Evolutionary conservation across 257 asterid species (phyloP).

Genomic region (Cynanchum wilfordii): DNA sequence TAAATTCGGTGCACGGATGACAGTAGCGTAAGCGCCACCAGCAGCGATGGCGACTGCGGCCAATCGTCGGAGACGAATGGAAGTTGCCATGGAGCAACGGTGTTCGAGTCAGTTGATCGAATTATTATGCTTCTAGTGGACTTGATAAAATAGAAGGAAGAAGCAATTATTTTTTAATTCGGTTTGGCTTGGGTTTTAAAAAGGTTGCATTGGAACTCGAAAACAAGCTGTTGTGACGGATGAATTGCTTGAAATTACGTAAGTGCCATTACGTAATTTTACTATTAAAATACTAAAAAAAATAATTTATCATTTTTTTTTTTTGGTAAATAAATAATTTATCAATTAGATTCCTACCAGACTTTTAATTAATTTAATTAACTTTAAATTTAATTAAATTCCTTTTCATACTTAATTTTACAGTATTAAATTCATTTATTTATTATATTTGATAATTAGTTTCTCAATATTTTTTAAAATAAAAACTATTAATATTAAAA

Average conservation of each 20-base stretch:
- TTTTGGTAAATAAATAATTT: no score
- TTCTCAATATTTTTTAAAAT: no score
- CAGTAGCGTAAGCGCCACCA: constrained; percentile 50
- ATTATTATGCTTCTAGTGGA: not conserved
- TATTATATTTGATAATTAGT: no score
- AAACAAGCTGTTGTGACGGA: not conserved
- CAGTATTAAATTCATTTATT: no score
- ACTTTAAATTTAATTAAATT: no score
- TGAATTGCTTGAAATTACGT: not conserved
- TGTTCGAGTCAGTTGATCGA: not conserved
- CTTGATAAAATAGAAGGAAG: not conserved
- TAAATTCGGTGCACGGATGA: constrained; percentile 41
- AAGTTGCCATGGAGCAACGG: constrained; percentile 43
- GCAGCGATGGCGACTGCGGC: constrained; percentile 60
- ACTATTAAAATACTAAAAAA: no score
- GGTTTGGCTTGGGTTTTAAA: not conserved
- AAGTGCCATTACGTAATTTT: not conserved
- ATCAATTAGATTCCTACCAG: no score
- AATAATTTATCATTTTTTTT: no score
- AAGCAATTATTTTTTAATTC: not conserved
- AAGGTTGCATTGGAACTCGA: constrained; percentile 28
- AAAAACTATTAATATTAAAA: no score
- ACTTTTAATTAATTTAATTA: no score
- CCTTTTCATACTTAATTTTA: no score
- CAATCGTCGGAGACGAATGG: constrained; percentile 70